Conservation (phyloP, 306 rosid genomes). For the Pueraria montana region DNA sequence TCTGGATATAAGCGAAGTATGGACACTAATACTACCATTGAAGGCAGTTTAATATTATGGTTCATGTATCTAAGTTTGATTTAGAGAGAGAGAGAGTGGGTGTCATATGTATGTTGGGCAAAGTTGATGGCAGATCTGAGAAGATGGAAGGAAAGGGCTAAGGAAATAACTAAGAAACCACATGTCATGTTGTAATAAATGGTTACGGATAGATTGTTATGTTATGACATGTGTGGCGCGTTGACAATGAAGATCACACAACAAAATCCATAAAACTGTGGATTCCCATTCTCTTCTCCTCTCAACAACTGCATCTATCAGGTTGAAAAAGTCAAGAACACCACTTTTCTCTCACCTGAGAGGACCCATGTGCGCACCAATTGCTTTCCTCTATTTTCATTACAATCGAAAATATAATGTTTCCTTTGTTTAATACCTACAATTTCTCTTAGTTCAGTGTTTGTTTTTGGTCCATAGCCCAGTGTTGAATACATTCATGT, state of each 20-base stretch:
- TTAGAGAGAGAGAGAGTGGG: background rate
- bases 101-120: conserved; percentile 14
- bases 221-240: conserved; percentile 41
- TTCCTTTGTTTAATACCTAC: background rate
- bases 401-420: background rate
- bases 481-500: background rate
- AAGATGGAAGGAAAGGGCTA: background rate
- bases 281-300: background rate
- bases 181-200: conserved; percentile 47
- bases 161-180: conserved; percentile 44
- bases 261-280: background rate
- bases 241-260: conserved; percentile 29
- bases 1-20: background rate
- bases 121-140: background rate
- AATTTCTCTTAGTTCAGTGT: background rate
- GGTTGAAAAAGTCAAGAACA: background rate
- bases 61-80: background rate
- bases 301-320: background rate
- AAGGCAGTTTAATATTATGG: background rate
- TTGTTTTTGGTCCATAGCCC: background rate
- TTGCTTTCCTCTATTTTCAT: background rate
- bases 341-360: conserved; percentile 24
- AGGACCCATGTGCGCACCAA: conserved; percentile 41
- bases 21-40: background rate
- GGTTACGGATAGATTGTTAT: conserved; percentile 10